Base-by-base conservation (phyloP, 75 land plant species). In the Cryptomeria japonica region DNA sequence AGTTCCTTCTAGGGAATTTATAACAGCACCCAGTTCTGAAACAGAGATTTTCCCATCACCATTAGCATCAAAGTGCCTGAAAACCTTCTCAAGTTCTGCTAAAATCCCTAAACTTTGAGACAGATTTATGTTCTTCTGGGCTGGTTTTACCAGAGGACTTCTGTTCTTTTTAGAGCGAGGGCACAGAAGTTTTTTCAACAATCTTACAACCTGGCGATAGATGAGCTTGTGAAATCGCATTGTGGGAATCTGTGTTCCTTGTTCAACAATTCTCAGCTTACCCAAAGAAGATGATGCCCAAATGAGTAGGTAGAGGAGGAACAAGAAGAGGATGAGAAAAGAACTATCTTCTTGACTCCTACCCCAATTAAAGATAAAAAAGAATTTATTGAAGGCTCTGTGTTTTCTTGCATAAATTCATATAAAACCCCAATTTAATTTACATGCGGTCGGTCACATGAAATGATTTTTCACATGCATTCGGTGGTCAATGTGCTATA, bases 21-120 rank as follows among this genome's bases (percentile, higher is more conserved):
- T 88, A n/a, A 92, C 93, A 16, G 44, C 22, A 25, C 90, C 93
- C 3, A 92, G 88, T 86, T 92, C 93, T 28, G 79, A 44, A 34
- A 18, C 75, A 11, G 88, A 87, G 44, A 92, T 92, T 42, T 87
- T 82, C 1, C 93, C 93, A 28, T 92, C 93, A 11, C 90, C 90
- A 49, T 92, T 84, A 5, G 68, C 87, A 58, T 92, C 93, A 58
- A 91, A 91, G 38, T 37, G 83, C 83, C 38, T 80, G 88, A 92
- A 92, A 38, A 86, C 87, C 49, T 85, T 90, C 58, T 39, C 22
- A 4, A 87, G 86, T 34, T 85, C 86, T 0, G 7, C 86, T 31
- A 36, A 32, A 22, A 44, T 79, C 39, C 36, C n/a, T 13, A 51
- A 25, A 28, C n/a, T 25, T 68, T 0, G 7, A 22, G 72, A 68